Percentiles rank a stretch among this genome's conserved stretches.
phyloP scores from a whole-genome alignment of 2,329 filamentous ascomycete genomes.

The Onygenales sp. region DNA sequence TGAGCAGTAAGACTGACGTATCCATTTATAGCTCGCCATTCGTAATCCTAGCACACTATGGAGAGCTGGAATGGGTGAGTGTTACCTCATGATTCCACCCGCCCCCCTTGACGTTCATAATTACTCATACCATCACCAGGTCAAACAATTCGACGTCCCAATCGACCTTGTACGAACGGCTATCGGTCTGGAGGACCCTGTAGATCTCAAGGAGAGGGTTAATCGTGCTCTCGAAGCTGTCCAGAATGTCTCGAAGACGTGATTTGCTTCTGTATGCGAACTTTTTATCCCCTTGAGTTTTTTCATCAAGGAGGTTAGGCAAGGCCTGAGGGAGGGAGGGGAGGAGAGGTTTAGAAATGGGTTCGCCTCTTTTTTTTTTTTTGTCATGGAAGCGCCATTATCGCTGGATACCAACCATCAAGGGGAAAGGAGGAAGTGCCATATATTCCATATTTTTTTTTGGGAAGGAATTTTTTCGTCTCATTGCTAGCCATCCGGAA shows the following conservation, averaged over 20 bases:
- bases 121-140: slow-evolving; percentile 30
- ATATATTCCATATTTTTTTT: no score
- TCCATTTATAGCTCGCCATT: slow-evolving; percentile 61
- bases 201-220: slow-evolving; percentile 56
- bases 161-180: slow-evolving; percentile 74
- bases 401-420: no score
- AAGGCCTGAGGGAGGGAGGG: no score
- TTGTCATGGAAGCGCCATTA: no score
- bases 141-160: slow-evolving; percentile 67
- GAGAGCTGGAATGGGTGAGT: slow-evolving; percentile 76
- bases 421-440: no score
- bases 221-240: slow-evolving; percentile 58
- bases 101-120: no score
- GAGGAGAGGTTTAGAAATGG: no score
- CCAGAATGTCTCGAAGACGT: neutral
- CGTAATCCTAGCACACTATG: slow-evolving; percentile 82
- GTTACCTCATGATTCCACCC: neutral
- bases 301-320: no score
- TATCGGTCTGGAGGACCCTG: slow-evolving; percentile 75
- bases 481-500: no score
- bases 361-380: no score
- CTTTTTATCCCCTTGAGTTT: no score
- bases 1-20: neutral
- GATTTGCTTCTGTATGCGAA: neutral
- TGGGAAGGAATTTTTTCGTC: no score